A percentile compares a stretch with the other conserved stretches of the same genome.
Conservation (phyloP, 2,329 filamentous ascomycete species). For the Bisporella sp. region DNA sequence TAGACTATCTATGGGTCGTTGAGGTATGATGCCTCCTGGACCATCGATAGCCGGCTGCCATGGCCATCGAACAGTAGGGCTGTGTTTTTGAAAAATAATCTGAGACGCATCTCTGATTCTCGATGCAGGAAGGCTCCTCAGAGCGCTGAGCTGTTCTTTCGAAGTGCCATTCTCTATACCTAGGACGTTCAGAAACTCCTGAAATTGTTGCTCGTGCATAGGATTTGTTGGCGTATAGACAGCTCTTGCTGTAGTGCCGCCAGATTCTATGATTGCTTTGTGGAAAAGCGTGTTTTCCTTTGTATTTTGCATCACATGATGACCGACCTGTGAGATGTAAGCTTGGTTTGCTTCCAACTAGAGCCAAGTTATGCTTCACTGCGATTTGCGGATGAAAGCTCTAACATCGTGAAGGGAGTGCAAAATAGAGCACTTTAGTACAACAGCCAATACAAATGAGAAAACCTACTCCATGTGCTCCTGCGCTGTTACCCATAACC, state of each 20-base stretch:
- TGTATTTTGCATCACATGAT: conserved; percentile 52
- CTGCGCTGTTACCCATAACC: conserved; percentile 54
- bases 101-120: conserved; percentile 35
- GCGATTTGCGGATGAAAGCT: not conserved
- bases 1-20: conserved; percentile 55
- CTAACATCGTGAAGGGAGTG: too few relatives aligned
- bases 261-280: conserved; percentile 50
- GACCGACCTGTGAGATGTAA: conserved; percentile 45
- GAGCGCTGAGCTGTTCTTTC: conserved; percentile 41
- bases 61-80: conserved; percentile 45
- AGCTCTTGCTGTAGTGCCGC: conserved; percentile 47
- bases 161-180: conserved; percentile 37
- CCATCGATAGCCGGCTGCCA: conserved; percentile 66
- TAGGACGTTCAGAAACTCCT: conserved; percentile 46
- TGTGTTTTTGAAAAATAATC: conserved; percentile 37
- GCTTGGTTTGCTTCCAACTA: not conserved
- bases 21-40: conserved; percentile 43
- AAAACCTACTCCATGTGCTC: conserved; percentile 49
- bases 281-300: conserved; percentile 29
- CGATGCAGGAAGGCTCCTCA: conserved; percentile 37
- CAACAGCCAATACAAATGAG: too few relatives aligned
- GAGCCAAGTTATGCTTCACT: not conserved
- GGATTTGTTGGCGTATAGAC: conserved; percentile 47
- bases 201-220: conserved; percentile 48
- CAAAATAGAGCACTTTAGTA: too few relatives aligned